Conservation (phyloP, 345 rosid species). For the Viola odorata region DNA sequence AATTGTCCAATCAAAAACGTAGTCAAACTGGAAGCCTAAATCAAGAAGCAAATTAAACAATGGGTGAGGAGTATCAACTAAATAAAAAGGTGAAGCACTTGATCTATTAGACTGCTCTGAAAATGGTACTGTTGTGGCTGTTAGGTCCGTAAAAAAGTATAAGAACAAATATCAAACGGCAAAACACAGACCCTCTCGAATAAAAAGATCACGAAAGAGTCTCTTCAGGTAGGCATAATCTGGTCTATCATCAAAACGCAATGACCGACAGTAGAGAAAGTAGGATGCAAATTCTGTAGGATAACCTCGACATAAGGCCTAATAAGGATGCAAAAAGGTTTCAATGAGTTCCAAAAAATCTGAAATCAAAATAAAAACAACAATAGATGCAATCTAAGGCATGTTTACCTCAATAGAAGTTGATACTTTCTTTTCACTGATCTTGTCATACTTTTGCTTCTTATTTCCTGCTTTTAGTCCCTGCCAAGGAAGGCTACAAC, state of each 20-base stretch:
- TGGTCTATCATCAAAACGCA: slow-evolving; percentile 85
- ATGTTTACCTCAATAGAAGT: slow-evolving; percentile 77
- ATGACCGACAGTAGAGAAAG: slow-evolving; percentile 83
- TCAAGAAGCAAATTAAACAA: slow-evolving; percentile 4
- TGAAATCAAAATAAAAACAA: slow-evolving; percentile 3
- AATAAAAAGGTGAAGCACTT: slow-evolving; percentile 14
- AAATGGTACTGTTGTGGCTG: neutral
- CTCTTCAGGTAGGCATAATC: slow-evolving; percentile 86
- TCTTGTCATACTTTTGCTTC: slow-evolving; percentile 89
- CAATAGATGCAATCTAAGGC: neutral
- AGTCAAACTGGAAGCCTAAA: slow-evolving; percentile 81
- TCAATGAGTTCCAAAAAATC: slow-evolving; percentile 11
- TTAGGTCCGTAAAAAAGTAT: neutral
- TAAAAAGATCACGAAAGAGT: slow-evolving; percentile 83
- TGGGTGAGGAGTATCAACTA: neutral
- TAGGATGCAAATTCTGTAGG: slow-evolving; percentile 90
- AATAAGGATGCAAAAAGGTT: slow-evolving; percentile 15
- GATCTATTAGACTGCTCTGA: neutral
- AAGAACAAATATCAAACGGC: slow-evolving; percentile 9
- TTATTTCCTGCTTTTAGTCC: slow-evolving; percentile 87
- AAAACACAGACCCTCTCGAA: slow-evolving; percentile 69
- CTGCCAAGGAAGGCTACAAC: slow-evolving; percentile 89
- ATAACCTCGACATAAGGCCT: slow-evolving; percentile 81
- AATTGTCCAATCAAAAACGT: slow-evolving; percentile 93
- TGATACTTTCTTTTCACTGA: slow-evolving; percentile 83